phyloP scores from a whole-genome alignment of 2,329 filamentous ascomycete species.

The Venturia asperata region DNA sequence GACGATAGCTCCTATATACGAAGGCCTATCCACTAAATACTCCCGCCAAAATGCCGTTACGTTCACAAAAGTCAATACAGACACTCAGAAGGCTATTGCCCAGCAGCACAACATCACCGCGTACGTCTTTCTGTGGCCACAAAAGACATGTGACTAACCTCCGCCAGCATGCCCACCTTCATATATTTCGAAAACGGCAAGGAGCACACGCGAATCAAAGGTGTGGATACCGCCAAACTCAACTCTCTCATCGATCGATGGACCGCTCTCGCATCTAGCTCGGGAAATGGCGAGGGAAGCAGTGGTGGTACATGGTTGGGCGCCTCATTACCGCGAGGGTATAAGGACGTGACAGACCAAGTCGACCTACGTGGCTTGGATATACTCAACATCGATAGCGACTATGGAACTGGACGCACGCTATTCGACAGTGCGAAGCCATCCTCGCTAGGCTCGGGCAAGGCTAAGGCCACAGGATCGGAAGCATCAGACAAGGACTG shows the following conservation, averaged over 20 bases:
- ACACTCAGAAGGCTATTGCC: slow-evolving; percentile 67
- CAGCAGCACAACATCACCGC: slow-evolving; percentile 64
- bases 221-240: slow-evolving; percentile 50
- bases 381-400: slow-evolving; percentile 76
- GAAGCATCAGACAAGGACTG: slow-evolving; percentile 55
- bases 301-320: slow-evolving; percentile 58
- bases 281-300: slow-evolving; percentile 48
- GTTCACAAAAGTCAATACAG: slow-evolving; percentile 83
- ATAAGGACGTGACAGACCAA: slow-evolving; percentile 73
- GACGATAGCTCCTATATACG: slow-evolving; percentile 74
- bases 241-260: slow-evolving; percentile 39
- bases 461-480: slow-evolving; percentile 40
- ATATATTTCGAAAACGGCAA: slow-evolving; percentile 67
- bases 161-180: slow-evolving; percentile 72
- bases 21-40: slow-evolving; percentile 63
- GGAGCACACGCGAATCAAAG: slow-evolving; percentile 61
- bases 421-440: slow-evolving; percentile 68
- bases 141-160: neutral
- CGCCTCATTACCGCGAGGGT: slow-evolving; percentile 68
- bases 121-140: slow-evolving; percentile 34
- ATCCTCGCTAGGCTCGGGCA: slow-evolving; percentile 35
- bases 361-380: slow-evolving; percentile 76
- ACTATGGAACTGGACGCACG: slow-evolving; percentile 63
- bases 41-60: slow-evolving; percentile 66
- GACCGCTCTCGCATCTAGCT: slow-evolving; percentile 62